A percentile compares a stretch with the other conserved stretches of the same genome.
phyloP scores from a whole-genome alignment of 2,329 filamentous ascomycete species.

The Stachybotrys echinatus region DNA sequence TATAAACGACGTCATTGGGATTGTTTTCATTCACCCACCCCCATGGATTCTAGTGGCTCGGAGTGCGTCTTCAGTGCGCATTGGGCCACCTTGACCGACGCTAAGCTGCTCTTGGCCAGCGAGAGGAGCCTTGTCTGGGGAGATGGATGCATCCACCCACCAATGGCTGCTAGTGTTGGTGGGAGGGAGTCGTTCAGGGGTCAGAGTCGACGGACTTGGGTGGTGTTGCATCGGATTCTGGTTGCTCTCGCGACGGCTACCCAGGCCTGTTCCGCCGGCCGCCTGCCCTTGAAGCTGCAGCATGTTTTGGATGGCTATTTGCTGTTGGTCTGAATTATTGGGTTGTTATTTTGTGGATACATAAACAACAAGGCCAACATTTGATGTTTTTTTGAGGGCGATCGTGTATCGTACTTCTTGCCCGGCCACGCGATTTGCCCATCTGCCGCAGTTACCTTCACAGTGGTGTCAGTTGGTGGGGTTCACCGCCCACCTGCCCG shows the following conservation, averaged over 20 bases:
- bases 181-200: neutral
- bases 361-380: no score
- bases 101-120: neutral
- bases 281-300: neutral
- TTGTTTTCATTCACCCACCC: no score
- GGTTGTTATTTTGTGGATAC: no score
- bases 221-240: neutral
- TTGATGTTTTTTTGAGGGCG: no score
- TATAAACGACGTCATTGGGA: no score
- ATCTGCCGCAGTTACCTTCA: neutral
- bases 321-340: no score
- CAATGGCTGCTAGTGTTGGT: neutral
- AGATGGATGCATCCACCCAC: neutral
- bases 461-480: conserved; percentile 6
- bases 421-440: neutral
- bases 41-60: neutral
- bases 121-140: neutral
- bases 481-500: conserved; percentile 11
- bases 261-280: neutral
- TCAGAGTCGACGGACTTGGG: neutral
- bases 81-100: neutral
- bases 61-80: neutral
- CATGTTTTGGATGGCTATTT: neutral
- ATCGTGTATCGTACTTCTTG: no score
- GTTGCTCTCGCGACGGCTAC: neutral